Conservation (phyloP, 108 stramenopile genomes). For the Skeletonema potamos region DNA sequence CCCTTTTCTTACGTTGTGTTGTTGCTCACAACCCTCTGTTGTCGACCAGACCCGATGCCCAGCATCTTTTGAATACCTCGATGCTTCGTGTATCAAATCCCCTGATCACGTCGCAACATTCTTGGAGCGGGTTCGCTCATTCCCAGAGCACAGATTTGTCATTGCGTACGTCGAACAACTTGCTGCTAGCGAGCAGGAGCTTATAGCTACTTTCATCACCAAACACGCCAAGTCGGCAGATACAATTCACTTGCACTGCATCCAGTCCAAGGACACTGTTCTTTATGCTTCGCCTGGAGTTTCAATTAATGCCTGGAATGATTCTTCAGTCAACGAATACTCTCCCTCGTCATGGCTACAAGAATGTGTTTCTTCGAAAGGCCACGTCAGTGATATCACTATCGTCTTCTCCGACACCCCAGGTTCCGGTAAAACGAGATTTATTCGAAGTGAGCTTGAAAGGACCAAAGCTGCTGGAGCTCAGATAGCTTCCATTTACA, state of each 20-base stretch:
- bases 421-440: constrained; percentile 24
- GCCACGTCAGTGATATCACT: not conserved
- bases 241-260: constrained; percentile 18
- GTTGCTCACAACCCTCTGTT: not conserved
- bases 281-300: constrained; percentile 24
- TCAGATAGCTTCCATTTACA: constrained; percentile 15
- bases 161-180: constrained; percentile 12
- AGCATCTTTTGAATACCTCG: constrained; percentile 25
- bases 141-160: constrained; percentile 15
- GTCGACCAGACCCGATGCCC: constrained; percentile 5
- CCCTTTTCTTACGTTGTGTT: not conserved
- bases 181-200: constrained; percentile 8
- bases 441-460: constrained; percentile 14
- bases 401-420: not conserved
- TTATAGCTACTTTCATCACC: constrained; percentile 23
- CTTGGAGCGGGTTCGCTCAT: constrained; percentile 24
- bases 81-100: constrained; percentile 13
- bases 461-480: not conserved
- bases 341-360: not conserved
- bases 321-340: constrained; percentile 3
- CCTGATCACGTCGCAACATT: constrained; percentile 1
- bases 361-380: not conserved
- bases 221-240: constrained; percentile 4
- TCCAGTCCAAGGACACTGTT: constrained; percentile 20
- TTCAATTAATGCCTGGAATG: constrained; percentile 14